Evolutionary conservation across 176 grass and related monocot species (phyloP), one percentile per base, ranked within the genome.

Genomic region (Guadua angustifolia): DNA sequence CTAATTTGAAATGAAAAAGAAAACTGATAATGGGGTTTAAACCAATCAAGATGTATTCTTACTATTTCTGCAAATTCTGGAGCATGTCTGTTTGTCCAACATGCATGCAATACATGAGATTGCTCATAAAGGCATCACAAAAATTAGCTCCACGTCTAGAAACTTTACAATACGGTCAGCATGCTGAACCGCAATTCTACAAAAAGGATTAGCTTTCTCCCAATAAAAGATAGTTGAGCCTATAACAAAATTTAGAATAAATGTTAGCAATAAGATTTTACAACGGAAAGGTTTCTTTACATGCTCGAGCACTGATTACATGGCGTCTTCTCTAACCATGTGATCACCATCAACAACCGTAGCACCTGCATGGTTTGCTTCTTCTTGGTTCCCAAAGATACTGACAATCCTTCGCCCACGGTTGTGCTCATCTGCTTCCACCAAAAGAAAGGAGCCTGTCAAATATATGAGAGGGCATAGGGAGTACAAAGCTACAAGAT

Each of bases 381-480:
- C 81, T 58, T 90, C 85, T 24, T 71, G 88, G 53, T 63, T 85
- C 33, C 83, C 86, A 21, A 53, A 58, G 62, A n/a, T 88, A 83
- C 4, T 63, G 66, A 25, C 79, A 36, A 83, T 92, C 71, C 85
- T 88, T 75, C 90, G 81, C 17, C 83, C 87, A 7, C 63, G 89
- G 55, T 92, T 89, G 61, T 83, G 85, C 6, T 73, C 93, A 71
- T 87, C 93, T 88, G 88, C 64, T 77, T 77, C 75, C 67, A 87
- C 36, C 71, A 81, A 80, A 74, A 59, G 29, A 75, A 60, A 39
- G 32, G 32, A 69, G n/a, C 22, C 24, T 70, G 59, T 87, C 22
- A 88, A 26, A 49, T 77, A 61, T 16, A 45, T 12, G 43, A 7
- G 33, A 67, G 39, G 43, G 40, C 22, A 57, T 67, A 32, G 5